phyloP scores from a whole-genome alignment of 805 yeast genomes.

The Hanseniaspora meyeri region DNA sequence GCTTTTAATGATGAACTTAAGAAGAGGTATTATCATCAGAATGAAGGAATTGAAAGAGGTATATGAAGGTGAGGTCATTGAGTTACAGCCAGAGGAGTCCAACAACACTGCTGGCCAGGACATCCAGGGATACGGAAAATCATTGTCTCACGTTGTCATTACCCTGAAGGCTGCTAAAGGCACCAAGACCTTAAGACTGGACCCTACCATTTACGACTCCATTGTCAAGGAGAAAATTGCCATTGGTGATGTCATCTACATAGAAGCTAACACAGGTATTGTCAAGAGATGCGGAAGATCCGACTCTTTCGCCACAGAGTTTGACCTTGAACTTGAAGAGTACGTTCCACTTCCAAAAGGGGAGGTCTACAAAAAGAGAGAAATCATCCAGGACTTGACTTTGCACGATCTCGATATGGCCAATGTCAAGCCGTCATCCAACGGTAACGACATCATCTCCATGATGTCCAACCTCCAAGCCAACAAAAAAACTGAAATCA shows the following conservation, averaged over 20 bases:
- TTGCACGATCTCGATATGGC: constrained; percentile 94
- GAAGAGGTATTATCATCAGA: constrained; percentile 91
- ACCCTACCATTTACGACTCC: constrained; percentile 84
- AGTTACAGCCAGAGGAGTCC: constrained; percentile 86
- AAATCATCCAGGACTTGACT: constrained; percentile 93
- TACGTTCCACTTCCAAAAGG: constrained; percentile 98
- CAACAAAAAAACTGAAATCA: constrained; percentile 92
- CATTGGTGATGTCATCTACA: constrained; percentile 92
- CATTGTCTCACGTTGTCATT: constrained; percentile 84
- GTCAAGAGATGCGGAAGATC: constrained; percentile 95
- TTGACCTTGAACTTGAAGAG: constrained; percentile 96
- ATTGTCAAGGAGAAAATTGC: constrained; percentile 89
- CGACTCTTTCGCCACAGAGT: constrained; percentile 97
- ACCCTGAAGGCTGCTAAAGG: constrained; percentile 90
- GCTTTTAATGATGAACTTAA: constrained; percentile 87
- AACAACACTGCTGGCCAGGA: constrained; percentile 75
- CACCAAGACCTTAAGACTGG: constrained; percentile 76
- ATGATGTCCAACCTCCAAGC: constrained; percentile 95
- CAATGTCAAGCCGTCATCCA: constrained; percentile 77
- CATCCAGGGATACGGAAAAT: constrained; percentile 77
- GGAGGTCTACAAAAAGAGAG: constrained; percentile 95
- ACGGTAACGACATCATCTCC: constrained; percentile 91
- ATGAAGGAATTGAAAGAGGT: constrained; percentile 96
- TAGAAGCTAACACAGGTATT: constrained; percentile 95
- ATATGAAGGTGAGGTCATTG: constrained; percentile 96